These are phyloP conservation scores for Oxalis stricta DNA, from an alignment of 441 rosid genomes.

Conservation along the genomic window DNA sequence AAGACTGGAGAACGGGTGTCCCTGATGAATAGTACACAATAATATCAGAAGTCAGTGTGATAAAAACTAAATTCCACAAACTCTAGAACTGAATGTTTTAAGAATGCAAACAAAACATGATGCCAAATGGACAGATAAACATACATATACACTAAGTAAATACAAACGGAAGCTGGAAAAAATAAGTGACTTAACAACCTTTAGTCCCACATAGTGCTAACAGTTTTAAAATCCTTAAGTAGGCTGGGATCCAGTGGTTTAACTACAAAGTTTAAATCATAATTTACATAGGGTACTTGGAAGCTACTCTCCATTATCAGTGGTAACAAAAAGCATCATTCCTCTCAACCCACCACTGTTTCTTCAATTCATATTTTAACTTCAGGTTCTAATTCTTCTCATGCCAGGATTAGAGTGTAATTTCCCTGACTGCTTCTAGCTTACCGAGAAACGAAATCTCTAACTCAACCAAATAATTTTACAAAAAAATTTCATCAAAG, in stretches of 20 bases:
- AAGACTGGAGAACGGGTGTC: slow-evolving; percentile 74
- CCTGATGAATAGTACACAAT: slow-evolving; percentile 22
- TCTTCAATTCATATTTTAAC: no score
- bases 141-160: not conserved
- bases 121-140: not conserved
- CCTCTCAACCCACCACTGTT: no score
- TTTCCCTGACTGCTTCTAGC: no score
- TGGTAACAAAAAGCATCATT: no score
- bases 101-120: not conserved
- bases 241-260: not conserved
- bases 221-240: not conserved
- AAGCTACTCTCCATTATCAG: no score
- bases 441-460: no score
- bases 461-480: no score
- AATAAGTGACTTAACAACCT: not conserved
- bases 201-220: not conserved
- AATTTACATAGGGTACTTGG: not conserved
- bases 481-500: no score
- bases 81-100: not conserved
- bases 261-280: not conserved
- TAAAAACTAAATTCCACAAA: not conserved
- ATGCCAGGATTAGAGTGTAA: no score
- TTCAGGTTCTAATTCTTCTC: no score
- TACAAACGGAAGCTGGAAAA: no score
- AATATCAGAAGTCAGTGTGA: not conserved